Evolutionary conservation across 371 early-diverging fungal species (phyloP).

Genomic region (Actinomortierella wolfii): DNA sequence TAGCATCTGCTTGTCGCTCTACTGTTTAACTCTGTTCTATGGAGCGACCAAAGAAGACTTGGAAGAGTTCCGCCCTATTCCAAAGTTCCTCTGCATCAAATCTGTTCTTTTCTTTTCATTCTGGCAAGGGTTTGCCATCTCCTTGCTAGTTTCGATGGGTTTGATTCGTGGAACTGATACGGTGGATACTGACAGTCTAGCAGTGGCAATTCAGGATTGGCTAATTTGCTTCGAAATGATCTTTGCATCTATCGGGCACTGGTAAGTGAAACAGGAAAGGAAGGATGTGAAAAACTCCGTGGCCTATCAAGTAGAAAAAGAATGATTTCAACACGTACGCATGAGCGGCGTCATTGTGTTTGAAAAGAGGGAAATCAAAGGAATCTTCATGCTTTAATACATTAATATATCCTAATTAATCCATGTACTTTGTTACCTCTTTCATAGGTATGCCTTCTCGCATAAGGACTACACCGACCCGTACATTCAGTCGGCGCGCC

Average conservation of each 20-base stretch:
- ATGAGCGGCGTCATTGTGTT: conserved; percentile 3
- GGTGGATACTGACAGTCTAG: conserved; percentile 66
- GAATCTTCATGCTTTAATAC: no score
- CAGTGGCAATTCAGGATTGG: conserved; percentile 90
- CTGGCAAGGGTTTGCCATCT: conserved; percentile 93
- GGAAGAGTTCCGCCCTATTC: conserved; percentile 80
- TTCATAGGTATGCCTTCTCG: conserved; percentile 68
- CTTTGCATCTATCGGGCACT: conserved; percentile 82
- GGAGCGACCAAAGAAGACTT: conserved; percentile 84
- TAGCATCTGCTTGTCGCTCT: conserved; percentile 83
- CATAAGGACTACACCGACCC: conserved; percentile 73
- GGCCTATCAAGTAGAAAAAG: no score
- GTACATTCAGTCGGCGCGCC: conserved; percentile 70
- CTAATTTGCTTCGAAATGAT: conserved; percentile 94
- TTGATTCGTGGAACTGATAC: conserved; percentile 66
- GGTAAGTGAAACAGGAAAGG: conserved; percentile 50
- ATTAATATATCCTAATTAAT: conserved; percentile 3
- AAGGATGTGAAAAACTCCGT: no score
- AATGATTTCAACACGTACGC: background rate
- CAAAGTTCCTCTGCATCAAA: conserved; percentile 95
- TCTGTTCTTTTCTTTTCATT: conserved; percentile 94
- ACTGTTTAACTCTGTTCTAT: conserved; percentile 89
- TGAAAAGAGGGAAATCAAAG: conserved; percentile 2
- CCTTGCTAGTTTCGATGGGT: conserved; percentile 79
- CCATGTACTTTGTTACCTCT: background rate